Evolutionary conservation across 1,284 basidiomycete species (phyloP), one percentile per base, ranked within the genome.

Genomic region (Stygiomarasmius scandens): DNA sequence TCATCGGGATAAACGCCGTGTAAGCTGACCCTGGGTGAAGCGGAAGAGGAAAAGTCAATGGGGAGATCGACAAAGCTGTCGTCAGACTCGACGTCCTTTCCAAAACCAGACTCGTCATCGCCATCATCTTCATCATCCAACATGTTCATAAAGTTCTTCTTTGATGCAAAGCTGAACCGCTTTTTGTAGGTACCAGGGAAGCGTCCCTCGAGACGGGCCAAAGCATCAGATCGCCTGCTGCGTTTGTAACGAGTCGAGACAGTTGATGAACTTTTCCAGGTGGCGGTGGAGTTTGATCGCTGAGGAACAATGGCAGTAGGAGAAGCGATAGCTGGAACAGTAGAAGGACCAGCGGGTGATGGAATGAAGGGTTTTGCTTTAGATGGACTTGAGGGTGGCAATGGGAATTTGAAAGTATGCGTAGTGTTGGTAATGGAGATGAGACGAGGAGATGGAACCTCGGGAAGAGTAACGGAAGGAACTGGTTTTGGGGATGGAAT

Each of bases 401-500:
- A 19, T 27, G 54, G 54, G 36, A 44, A 41, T 34, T 38, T 22
- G 23, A 34, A 49, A 49, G 54, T 20, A 34, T 6, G 38, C 6
- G 59, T 12, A 54, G 53, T 44, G 54, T 24, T 29, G 38, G 49
- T 22, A 27, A 54, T 32, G 19, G 25, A 10, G 16, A 29, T 12
- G 16, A 32, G 12, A 11, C 24, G 4, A 19, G 27, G 48, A 4
- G 27, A 29, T 36, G 81, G 81, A 6, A 77, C 61, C 8, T 73
- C 71, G 0, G 86, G 86, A 1, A 86, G 74, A 1, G 76, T 78
- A 0, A 74, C 67, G 0, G 77, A 82, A 0, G 86, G 86, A 0
- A 76, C 82, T 1, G 86, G 86, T 66, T 87, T 87, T 2, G 82
- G 82, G 0, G 81, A 83, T 3, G 86, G 85, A 16, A 87, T 76